phyloP scores from a whole-genome alignment of 495 filamentous ascomycete species.

The Aspergillus bridgeri region DNA sequence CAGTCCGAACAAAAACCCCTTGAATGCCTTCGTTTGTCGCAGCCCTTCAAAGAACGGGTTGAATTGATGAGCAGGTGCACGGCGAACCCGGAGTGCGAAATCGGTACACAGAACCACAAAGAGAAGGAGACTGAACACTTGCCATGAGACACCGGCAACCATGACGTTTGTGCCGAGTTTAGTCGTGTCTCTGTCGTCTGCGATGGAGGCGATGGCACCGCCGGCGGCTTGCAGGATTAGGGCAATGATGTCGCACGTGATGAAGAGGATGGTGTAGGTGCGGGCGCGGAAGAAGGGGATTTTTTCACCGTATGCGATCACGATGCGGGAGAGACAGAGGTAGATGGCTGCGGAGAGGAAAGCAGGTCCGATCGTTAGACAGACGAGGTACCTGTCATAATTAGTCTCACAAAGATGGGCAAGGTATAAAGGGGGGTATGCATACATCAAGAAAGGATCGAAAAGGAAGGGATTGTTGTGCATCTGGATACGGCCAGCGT shows the following conservation, averaged over 20 bases:
- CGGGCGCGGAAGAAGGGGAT: constrained; percentile 48
- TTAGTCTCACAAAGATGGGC: neutral
- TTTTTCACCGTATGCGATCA: constrained; percentile 44
- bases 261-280: constrained; percentile 53
- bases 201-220: constrained; percentile 43
- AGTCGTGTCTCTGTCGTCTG: constrained; percentile 23
- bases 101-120: constrained; percentile 53
- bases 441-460: constrained; percentile 29
- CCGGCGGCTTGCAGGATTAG: constrained; percentile 54
- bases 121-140: constrained; percentile 48
- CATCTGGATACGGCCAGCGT: constrained; percentile 27
- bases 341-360: constrained; percentile 59
- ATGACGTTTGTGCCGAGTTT: constrained; percentile 49
- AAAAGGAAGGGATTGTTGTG: constrained; percentile 31
- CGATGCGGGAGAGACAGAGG: constrained; percentile 52
- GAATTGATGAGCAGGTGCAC: neutral
- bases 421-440: neutral
- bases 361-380: constrained; percentile 53
- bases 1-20: constrained; percentile 28
- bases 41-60: constrained; percentile 3
- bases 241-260: constrained; percentile 52
- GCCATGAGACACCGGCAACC: constrained; percentile 51
- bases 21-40: constrained; percentile 18
- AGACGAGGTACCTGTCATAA: constrained; percentile 41
- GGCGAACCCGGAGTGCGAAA: constrained; percentile 41